Evolutionary conservation across 2,329 filamentous ascomycete species (phyloP), one percentile per base, ranked within the genome.

Genomic region (Cercospora janseana): DNA sequence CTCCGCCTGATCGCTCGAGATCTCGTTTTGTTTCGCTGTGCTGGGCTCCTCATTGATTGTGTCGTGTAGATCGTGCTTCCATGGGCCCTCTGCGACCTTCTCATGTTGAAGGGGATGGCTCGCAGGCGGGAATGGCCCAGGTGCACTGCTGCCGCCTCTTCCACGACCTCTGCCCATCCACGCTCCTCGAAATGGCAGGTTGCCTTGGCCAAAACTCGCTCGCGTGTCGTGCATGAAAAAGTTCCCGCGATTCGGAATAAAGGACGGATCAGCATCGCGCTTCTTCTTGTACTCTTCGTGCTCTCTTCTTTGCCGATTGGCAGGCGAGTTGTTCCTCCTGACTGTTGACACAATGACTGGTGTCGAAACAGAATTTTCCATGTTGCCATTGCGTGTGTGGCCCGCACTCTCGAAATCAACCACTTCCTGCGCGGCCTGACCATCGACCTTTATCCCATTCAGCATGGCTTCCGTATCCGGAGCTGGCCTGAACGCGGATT

Each of bases 211-310:
- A 38, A 59, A 47, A 15, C 52, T 46, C 9, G 60, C 86, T 49
- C 86, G 81, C 61, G 88, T 85, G 67, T 97, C 93, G 70, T 97
- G 92, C 82, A 97, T 90, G 74, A 96, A 97, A 76, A 97, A 97
- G 55, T 88, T 86, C 52, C 93, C 93, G 59, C 92, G 79, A 65
- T 94, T 96, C 46, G 93, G 92, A 48, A 96, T 92, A 71, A 95
- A 95, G 8, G 91, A 84, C 27, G 92, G 92, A 68, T 95, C 89
- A 61, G 88, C 84, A 66, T 95, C 89, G 61, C 88, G 81, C 69
- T 88, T 88, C 72, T 86, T 88, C 72, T 86, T 84, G 73, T 95
- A 94, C 65, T 95, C 88, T 58, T 95, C 90, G 63, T 95, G 88
- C 65, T 96, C 91, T 60, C 87, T 83, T 58, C 87, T 83, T 69